Conservation (phyloP, 257 asterid species). For the Penstemon eatonii region DNA sequence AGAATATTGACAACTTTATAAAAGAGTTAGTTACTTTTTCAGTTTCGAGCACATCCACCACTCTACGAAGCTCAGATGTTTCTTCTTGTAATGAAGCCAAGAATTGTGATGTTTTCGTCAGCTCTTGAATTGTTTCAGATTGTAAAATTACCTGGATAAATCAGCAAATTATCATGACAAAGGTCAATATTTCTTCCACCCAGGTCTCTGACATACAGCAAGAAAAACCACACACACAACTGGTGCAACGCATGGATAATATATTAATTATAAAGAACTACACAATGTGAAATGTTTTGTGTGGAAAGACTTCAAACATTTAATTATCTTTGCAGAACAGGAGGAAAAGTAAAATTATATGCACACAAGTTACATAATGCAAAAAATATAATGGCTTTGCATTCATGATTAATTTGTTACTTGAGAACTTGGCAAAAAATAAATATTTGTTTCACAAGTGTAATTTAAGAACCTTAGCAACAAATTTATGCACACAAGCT, state of each 20-base stretch:
- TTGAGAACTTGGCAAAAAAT: neutral
- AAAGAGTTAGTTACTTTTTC: slow-evolving; percentile 39
- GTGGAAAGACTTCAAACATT: neutral
- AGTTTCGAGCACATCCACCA: slow-evolving; percentile 50
- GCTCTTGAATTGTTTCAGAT: slow-evolving; percentile 92
- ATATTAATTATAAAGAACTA: neutral
- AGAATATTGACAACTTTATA: slow-evolving; percentile 10
- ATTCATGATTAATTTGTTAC: neutral
- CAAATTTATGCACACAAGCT: neutral
- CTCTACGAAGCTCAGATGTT: slow-evolving; percentile 70
- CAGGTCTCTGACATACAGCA: neutral
- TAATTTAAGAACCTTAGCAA: neutral
- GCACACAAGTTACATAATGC: neutral
- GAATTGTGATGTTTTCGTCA: slow-evolving; percentile 84
- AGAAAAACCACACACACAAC: neutral
- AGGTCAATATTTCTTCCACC: neutral
- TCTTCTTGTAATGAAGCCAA: slow-evolving; percentile 68
- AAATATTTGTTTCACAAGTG: no score
- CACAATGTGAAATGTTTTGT: neutral
- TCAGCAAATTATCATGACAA: slow-evolving; percentile 4
- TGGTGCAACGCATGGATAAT: neutral
- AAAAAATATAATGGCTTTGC: neutral
- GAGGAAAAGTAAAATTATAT: neutral
- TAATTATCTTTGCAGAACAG: neutral
- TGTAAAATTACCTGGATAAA: slow-evolving; percentile 70